Conservation (phyloP, 768 basidiomycete genomes). For the Xerocomus potaroensis region DNA sequence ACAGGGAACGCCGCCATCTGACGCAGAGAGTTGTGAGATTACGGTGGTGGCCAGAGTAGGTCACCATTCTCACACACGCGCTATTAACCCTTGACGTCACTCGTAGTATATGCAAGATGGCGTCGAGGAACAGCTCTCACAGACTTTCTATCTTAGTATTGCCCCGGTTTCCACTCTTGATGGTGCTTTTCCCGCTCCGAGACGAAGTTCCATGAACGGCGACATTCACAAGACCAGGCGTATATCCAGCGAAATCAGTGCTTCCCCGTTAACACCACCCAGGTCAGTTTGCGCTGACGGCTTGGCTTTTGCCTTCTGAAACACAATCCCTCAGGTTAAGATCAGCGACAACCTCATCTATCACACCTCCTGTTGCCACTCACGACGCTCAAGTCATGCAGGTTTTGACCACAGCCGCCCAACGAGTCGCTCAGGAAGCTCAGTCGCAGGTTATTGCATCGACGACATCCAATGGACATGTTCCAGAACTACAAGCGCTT, state of each 20-base stretch:
- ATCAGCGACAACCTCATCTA: slow-evolving; percentile 27
- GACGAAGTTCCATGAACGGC: slow-evolving; percentile 46
- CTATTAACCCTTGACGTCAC: slow-evolving; percentile 10
- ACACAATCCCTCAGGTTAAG: slow-evolving; percentile 23
- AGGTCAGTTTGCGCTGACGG: slow-evolving; percentile 19
- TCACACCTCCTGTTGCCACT: slow-evolving; percentile 34
- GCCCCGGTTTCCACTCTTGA: slow-evolving; percentile 59
- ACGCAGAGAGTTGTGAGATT: slow-evolving; percentile 72
- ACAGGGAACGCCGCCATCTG: slow-evolving; percentile 72
- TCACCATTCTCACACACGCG: slow-evolving; percentile 10
- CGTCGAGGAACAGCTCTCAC: slow-evolving; percentile 62
- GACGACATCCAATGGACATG: slow-evolving; percentile 41
- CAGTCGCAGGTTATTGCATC: slow-evolving; percentile 62
- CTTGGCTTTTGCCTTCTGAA: slow-evolving; percentile 1
- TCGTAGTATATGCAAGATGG: slow-evolving; percentile 60
- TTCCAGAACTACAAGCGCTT: slow-evolving; percentile 57
- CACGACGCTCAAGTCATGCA: slow-evolving; percentile 72
- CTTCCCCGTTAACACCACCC: slow-evolving; percentile 30
- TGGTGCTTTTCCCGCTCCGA: slow-evolving; percentile 38
- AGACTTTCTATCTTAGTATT: slow-evolving; percentile 67
- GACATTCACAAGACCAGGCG: slow-evolving; percentile 41
- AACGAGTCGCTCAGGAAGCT: slow-evolving; percentile 71
- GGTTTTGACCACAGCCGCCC: slow-evolving; percentile 71
- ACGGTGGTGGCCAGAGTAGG: slow-evolving; percentile 72
- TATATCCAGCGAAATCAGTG: slow-evolving; percentile 37